Conservation (phyloP, 768 basidiomycete species). For the Clitopilus hobsonii region DNA sequence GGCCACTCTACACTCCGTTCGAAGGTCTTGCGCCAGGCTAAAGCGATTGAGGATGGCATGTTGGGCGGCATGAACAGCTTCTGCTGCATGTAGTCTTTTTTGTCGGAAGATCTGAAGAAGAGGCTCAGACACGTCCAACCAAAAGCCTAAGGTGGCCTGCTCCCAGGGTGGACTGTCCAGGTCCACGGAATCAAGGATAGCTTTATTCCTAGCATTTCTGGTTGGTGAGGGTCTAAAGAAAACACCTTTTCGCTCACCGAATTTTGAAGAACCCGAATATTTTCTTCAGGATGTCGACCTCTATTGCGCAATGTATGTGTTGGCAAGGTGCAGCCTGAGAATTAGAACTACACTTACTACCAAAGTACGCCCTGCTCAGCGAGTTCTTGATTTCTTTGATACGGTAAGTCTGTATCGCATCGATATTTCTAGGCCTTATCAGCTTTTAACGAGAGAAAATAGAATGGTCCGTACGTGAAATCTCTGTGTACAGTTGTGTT, state of each 20-base stretch:
- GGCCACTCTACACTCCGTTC: slow-evolving; percentile 78
- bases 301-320: slow-evolving; percentile 26
- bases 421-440: slow-evolving; percentile 52
- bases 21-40: slow-evolving; percentile 59
- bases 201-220: slow-evolving; percentile 38
- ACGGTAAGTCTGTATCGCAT: slow-evolving; percentile 72
- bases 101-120: slow-evolving; percentile 47
- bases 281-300: slow-evolving; percentile 57
- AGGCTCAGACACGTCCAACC: slow-evolving; percentile 67
- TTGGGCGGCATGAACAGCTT: slow-evolving; percentile 79
- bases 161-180: slow-evolving; percentile 76
- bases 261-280: slow-evolving; percentile 87
- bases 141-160: slow-evolving; percentile 66
- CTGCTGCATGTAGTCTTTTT: slow-evolving; percentile 64
- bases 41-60: slow-evolving; percentile 83
- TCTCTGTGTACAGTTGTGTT: slow-evolving; percentile 43
- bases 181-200: slow-evolving; percentile 73
- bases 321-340: neutral
- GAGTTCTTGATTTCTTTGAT: slow-evolving; percentile 62
- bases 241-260: slow-evolving; percentile 31
- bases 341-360: slow-evolving; percentile 47
- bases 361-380: slow-evolving; percentile 60
- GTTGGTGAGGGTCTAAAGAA: neutral
- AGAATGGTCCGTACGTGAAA: slow-evolving; percentile 52
- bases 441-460: neutral